Conservation (phyloP, 768 basidiomycete genomes). For the Hericium rajendrae region DNA sequence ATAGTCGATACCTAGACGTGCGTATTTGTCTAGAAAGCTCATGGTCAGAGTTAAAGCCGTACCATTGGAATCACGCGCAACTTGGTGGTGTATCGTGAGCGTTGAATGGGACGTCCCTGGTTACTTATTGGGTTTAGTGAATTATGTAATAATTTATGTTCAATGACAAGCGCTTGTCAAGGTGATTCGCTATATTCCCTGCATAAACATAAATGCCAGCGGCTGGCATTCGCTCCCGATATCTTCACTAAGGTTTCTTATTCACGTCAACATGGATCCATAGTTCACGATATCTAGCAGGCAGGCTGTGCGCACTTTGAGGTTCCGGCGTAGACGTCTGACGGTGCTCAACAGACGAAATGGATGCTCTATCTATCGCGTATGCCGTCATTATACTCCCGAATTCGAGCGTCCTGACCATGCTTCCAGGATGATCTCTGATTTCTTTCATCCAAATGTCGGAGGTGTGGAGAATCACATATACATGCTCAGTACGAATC, state of each 20-base stretch:
- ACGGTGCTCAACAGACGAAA: background rate
- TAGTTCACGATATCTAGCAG: too few relatives aligned
- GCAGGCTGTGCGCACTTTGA: too few relatives aligned
- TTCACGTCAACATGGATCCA: too few relatives aligned
- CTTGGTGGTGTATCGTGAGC: too few relatives aligned
- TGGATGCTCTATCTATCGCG: background rate
- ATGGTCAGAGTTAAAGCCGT: background rate
- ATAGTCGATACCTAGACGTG: slow-evolving; percentile 53
- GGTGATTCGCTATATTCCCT: too few relatives aligned
- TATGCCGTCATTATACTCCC: background rate
- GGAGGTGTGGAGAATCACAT: slow-evolving; percentile 98
- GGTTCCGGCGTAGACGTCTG: too few relatives aligned
- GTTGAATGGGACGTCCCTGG: too few relatives aligned
- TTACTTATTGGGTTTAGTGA: background rate
- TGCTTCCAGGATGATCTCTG: slow-evolving; percentile 74
- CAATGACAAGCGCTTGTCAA: background rate
- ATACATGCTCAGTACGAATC: slow-evolving; percentile 80
- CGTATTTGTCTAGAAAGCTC: slow-evolving; percentile 29
- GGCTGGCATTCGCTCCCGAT: too few relatives aligned
- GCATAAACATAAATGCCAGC: too few relatives aligned
- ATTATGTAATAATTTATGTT: background rate
- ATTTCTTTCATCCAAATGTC: slow-evolving; percentile 91
- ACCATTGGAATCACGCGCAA: background rate
- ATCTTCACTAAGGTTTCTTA: too few relatives aligned
- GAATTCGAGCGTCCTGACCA: background rate